A percentile compares a stretch with the other conserved stretches of the same genome.
Evolutionary conservation across 768 basidiomycete genomes (phyloP).

Genomic region (Tubosaeta sp.): DNA sequence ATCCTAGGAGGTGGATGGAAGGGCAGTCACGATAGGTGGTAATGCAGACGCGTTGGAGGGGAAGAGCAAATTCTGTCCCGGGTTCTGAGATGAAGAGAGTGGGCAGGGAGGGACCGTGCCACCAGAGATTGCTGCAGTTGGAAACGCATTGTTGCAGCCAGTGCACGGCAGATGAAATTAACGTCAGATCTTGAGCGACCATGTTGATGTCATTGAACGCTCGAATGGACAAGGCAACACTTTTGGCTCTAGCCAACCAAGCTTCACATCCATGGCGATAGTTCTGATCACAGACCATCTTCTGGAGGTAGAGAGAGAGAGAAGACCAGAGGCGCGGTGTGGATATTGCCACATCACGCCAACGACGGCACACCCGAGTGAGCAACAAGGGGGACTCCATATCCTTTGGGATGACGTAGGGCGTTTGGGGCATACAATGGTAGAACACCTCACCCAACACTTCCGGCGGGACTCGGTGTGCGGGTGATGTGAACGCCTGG

Average conservation of each 20-base stretch:
- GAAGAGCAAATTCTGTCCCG: not conserved
- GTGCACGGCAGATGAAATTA: slow-evolving; percentile 3
- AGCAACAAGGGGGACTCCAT: slow-evolving; percentile 24
- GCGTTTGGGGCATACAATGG: slow-evolving; percentile 22
- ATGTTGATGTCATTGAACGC: slow-evolving; percentile 22
- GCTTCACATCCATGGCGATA: slow-evolving; percentile 19
- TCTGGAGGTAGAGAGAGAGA: slow-evolving; percentile 19
- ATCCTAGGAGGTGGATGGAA: slow-evolving; percentile 13
- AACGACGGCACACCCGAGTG: slow-evolving; percentile 26
- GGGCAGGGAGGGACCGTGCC: slow-evolving; percentile 27
- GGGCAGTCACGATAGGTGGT: slow-evolving; percentile 13
- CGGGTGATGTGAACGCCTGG: slow-evolving; percentile 19
- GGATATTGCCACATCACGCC: slow-evolving; percentile 28
- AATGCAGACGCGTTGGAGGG: slow-evolving; percentile 21
- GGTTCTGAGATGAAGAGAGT: slow-evolving; percentile 11
- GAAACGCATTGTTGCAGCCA: slow-evolving; percentile 24
- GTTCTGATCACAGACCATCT: not conserved
- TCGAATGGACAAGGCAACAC: slow-evolving; percentile 22
- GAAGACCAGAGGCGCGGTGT: slow-evolving; percentile 33
- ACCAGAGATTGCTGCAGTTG: slow-evolving; percentile 29
- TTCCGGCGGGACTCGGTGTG: slow-evolving; percentile 26
- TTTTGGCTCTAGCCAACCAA: slow-evolving; percentile 29
- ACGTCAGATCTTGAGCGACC: slow-evolving; percentile 1
- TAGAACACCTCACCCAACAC: slow-evolving; percentile 29
- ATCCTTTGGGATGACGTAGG: slow-evolving; percentile 22